Evolutionary conservation across 371 early-diverging fungal genomes (phyloP), one percentile per base, ranked within the genome.

Genomic region (Apophysomyces elegans): DNA sequence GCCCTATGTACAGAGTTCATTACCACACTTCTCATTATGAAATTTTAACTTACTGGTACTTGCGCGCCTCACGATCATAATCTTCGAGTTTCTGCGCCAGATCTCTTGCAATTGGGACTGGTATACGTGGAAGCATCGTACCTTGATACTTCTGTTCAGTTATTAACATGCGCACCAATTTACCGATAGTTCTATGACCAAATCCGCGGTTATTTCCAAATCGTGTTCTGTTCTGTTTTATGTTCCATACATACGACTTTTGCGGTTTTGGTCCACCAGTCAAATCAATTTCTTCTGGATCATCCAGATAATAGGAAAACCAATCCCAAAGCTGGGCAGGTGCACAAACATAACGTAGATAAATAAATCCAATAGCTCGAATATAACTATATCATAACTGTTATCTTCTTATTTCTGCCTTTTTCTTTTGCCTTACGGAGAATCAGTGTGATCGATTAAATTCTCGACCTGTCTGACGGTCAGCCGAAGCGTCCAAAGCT

Each of bases 91-190:
- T 90, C 59, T 83, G 72, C 38, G 86, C 86, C 26, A 94, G 77
- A 61, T 91, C 91, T 56, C 92, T 79, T n/a, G 90, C 91, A 64
- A 94, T 88, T 12, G 92, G 88, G 0, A 93, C 88, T 3, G 95
- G 95, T 50, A 94, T 94, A 56, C 95, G 86, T 21, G 95, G 95
- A 45, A 94, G 70, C 70, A 93, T 90, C n/a, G 93, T 92, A 2
- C 90, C 91, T 60, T 83, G 74, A 58, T 83, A 91, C 72, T 91
- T 90, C 68, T 81, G 84, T 7, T 90, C 90, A 4, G 86, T 87
- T 54, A 94, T 68, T 56, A 94, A 75, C 75, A 83, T 83, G 7
- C 84, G 84, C 45, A 85, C 81, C 60, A 94, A 63, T 50, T 86
- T 76, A 12, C 92, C 93, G 66, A 94, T 91, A 0, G 93, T 91